Conservation (phyloP, 805 yeast genomes). For the Saccharomycopsis oosterbeekiorum region DNA sequence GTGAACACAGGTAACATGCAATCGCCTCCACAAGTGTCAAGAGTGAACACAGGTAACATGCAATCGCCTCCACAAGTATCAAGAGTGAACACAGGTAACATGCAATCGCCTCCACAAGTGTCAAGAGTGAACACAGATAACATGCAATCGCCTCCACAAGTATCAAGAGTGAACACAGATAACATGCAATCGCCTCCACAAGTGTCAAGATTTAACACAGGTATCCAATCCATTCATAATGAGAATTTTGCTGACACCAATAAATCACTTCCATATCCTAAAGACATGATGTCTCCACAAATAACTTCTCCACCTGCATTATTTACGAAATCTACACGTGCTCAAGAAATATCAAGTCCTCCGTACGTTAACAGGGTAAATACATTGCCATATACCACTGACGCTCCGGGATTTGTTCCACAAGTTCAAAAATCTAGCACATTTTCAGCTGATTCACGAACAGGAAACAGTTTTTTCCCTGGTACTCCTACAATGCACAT, state of each 20-base stretch:
- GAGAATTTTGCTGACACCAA: not conserved
- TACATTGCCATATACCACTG: not conserved
- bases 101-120: not conserved
- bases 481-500: not conserved
- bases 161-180: not conserved
- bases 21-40: not conserved
- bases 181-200: not conserved
- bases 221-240: not conserved
- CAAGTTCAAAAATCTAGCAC: not conserved
- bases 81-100: not conserved
- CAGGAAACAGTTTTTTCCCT: not conserved
- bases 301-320: not conserved
- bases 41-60: not conserved
- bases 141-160: not conserved
- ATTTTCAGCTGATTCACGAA: not conserved
- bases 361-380: not conserved
- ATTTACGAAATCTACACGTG: not conserved
- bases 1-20: not conserved
- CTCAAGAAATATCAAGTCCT: not conserved
- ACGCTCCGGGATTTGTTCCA: not conserved
- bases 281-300: not conserved
- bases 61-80: not conserved
- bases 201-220: not conserved
- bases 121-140: not conserved
- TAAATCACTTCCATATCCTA: not conserved